These are phyloP conservation scores for Pythium coloratum DNA, from an alignment of 352 stramenopile species.

Conservation along the genomic window DNA sequence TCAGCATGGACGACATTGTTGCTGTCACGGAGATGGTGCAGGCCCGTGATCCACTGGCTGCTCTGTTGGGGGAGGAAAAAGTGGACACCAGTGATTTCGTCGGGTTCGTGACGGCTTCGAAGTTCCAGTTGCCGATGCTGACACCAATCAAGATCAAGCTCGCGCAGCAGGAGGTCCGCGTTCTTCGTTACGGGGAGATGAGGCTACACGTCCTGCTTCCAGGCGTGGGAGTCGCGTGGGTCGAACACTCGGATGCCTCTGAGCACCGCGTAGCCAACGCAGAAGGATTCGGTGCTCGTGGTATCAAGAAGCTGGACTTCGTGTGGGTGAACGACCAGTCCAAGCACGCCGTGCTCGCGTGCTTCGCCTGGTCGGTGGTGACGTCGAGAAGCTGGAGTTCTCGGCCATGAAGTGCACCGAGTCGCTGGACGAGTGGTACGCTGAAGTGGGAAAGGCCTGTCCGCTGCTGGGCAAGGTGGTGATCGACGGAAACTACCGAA, in stretches of 20 bases:
- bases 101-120: not conserved
- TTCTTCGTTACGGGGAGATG: not conserved
- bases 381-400: not conserved
- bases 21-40: not conserved
- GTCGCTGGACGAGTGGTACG: not conserved
- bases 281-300: not conserved
- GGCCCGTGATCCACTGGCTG: not conserved
- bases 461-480: not conserved
- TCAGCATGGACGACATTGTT: not conserved
- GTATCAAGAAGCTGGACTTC: not conserved
- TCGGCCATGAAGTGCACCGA: not conserved
- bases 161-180: not conserved
- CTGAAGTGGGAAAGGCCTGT: not conserved
- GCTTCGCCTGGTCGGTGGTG: not conserved
- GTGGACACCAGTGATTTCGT: not conserved
- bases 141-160: not conserved
- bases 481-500: not conserved
- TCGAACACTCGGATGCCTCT: not conserved
- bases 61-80: not conserved
- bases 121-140: not conserved
- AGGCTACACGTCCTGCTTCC: not conserved
- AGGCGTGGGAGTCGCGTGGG: not conserved
- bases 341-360: not conserved
- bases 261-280: not conserved
- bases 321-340: constrained; percentile 1